Conservation (phyloP, 2,329 filamentous ascomycete genomes). For the Alternaria sp. region DNA sequence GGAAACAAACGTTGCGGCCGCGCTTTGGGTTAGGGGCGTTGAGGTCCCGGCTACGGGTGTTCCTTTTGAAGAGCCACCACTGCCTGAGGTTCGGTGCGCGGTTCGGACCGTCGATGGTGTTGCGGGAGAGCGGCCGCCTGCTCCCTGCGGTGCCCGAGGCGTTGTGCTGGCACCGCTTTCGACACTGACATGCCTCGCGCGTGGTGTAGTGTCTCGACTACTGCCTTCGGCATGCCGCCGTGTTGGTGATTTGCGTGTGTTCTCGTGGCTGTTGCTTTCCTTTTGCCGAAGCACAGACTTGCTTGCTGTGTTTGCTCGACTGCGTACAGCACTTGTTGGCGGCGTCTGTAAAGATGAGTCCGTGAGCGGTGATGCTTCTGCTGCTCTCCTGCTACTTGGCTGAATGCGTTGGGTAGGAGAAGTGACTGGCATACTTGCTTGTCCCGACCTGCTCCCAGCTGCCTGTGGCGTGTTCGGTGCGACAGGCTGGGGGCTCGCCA, state of each 20-base stretch:
- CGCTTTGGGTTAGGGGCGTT: conserved; percentile 41
- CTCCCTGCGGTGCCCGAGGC: conserved; percentile 43
- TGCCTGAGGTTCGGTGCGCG: conserved; percentile 37
- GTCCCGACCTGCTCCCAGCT: conserved; percentile 19
- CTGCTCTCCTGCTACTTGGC: conserved; percentile 35
- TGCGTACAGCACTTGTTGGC: conserved; percentile 31
- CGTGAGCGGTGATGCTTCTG: conserved; percentile 39
- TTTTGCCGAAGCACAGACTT: conserved; percentile 36
- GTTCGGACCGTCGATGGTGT: conserved; percentile 48
- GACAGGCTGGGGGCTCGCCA: conserved; percentile 42
- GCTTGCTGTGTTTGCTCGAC: conserved; percentile 42
- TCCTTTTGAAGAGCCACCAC: conserved; percentile 40
- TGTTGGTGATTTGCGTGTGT: conserved; percentile 37
- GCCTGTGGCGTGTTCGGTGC: conserved; percentile 28
- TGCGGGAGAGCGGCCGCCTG: conserved; percentile 41
- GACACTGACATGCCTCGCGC: conserved; percentile 39
- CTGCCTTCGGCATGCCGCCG: conserved; percentile 38
- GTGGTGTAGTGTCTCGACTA: conserved; percentile 47
- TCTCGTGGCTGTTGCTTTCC: conserved; percentile 35
- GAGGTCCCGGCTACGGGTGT: conserved; percentile 38
- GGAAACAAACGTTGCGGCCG: conserved; percentile 40
- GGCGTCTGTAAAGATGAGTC: conserved; percentile 33
- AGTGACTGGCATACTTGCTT: conserved; percentile 17
- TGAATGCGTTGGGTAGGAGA: conserved; percentile 35
- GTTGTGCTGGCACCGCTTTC: conserved; percentile 48